phyloP scores from a whole-genome alignment of 1,139 yeast species.

The Scheffersomyces titani region DNA sequence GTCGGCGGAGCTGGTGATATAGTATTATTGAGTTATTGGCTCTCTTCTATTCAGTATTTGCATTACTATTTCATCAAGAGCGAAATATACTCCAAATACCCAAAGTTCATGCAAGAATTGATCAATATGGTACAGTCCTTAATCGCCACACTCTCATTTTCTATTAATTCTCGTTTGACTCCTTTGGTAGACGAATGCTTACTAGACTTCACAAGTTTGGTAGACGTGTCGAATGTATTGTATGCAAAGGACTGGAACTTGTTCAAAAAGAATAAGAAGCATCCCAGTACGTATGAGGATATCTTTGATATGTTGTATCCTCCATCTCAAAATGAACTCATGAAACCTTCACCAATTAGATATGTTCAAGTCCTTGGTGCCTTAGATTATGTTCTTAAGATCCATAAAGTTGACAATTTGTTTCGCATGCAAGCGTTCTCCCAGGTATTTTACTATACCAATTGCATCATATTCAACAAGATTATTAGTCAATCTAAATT shows the following conservation, averaged over 20 bases:
- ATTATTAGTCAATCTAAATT: slow-evolving; percentile 66
- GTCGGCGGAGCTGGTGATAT: slow-evolving; percentile 59
- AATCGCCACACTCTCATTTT: slow-evolving; percentile 62
- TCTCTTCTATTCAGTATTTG: slow-evolving; percentile 64
- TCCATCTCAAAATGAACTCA: slow-evolving; percentile 60
- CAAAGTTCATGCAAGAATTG: slow-evolving; percentile 60
- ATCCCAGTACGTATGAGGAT: slow-evolving; percentile 61
- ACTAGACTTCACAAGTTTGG: slow-evolving; percentile 62
- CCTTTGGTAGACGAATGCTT: slow-evolving; percentile 62
- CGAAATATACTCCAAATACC: slow-evolving; percentile 54
- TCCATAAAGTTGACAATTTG: slow-evolving; percentile 78
- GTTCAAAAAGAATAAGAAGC: slow-evolving; percentile 55
- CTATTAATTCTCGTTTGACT: slow-evolving; percentile 62
- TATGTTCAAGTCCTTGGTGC: slow-evolving; percentile 89
- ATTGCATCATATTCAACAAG: slow-evolving; percentile 71
- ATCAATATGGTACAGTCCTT: slow-evolving; percentile 60
- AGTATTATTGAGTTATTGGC: slow-evolving; percentile 71
- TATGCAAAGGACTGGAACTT: slow-evolving; percentile 79
- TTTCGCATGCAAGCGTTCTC: slow-evolving; percentile 76
- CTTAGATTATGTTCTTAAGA: slow-evolving; percentile 76
- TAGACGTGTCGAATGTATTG: slow-evolving; percentile 59
- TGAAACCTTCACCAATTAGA: slow-evolving; percentile 85
- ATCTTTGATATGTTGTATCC: slow-evolving; percentile 71
- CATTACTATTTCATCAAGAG: slow-evolving; percentile 65
- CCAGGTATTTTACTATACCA: slow-evolving; percentile 77